Evolutionary conservation across 2,329 filamentous ascomycete genomes (phyloP), one percentile per base, ranked within the genome.

Genomic region (Scytalidium lignicola): DNA sequence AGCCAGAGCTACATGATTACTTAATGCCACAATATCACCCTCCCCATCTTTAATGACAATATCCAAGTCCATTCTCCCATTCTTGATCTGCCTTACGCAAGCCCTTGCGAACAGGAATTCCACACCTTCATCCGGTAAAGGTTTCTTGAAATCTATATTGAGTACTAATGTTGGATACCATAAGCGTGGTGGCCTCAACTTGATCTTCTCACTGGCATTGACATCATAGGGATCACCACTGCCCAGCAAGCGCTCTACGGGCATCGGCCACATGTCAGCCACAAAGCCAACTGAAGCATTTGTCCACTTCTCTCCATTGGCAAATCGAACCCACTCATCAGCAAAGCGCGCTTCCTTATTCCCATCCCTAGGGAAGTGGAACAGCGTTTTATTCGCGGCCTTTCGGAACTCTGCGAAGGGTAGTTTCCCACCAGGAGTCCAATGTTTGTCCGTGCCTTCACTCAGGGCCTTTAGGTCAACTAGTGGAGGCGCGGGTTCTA

Each of bases 81-180:
- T 83, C 55, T 74, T 75, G 40, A 91, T 79, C 65, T 75, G 70
- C 67, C 88, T 90, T 3, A 82, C 74, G 48, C 78, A 74, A 12
- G 84, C 74, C 26, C 86, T 74, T 39, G 83, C 72, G 58, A 84
- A 84, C 47, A 95, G 62, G 83, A 86, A 93, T 63, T 88, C 82
- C 1, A 81, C 80, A 0, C 88, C 88, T 40, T 79, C 78, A 3
- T 70, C 67, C 0, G 87, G 86, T 41, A 95, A 64, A 6, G 74
- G 65, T 63, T 85, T 88, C 71, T 92, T 93, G 37, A 90, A 71
- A 54, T 95, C 88, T 19, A 95, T 60, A 62, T 88, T 90, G 62
- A 93, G 67, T 17, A 83, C 70, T 1, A 95, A 66, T 0, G 88
- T 95, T 5, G 63, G 63, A 46, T 64, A 65, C 63, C 63, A 66